phyloP scores from a whole-genome alignment of 106 monocot species.

The Chionographis japonica region DNA sequence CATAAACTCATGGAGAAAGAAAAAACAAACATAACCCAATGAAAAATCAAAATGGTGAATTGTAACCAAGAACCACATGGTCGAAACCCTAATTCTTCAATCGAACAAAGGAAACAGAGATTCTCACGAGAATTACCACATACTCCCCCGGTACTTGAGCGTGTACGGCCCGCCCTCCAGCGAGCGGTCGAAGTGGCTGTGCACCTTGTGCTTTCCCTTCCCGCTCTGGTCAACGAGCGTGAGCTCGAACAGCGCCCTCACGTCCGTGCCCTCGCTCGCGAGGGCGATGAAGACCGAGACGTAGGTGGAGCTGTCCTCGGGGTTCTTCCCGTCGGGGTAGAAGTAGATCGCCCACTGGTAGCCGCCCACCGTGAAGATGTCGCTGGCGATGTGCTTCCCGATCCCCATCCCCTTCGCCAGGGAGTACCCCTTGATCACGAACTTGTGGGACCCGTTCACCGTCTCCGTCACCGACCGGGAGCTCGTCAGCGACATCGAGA shows the following conservation, averaged over 20 bases:
- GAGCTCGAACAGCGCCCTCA: conserved; percentile 35
- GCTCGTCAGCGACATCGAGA: too few relatives aligned
- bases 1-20: too few relatives aligned
- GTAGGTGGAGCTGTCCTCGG: conserved; percentile 32
- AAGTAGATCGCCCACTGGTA: conserved; percentile 43
- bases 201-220: conserved; percentile 39
- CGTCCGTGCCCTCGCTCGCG: conserved; percentile 29
- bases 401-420: conserved; percentile 41
- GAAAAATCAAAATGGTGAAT: too few relatives aligned
- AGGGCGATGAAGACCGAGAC: conserved; percentile 36
- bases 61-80: too few relatives aligned
- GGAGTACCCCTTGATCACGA: conserved; percentile 29
- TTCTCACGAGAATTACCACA: conserved; percentile 19
- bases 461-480: too few relatives aligned
- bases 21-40: too few relatives aligned
- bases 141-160: conserved; percentile 27
- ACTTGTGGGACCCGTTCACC: too few relatives aligned
- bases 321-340: conserved; percentile 47
- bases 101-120: too few relatives aligned
- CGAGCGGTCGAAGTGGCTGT: conserved; percentile 33
- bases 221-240: conserved; percentile 41
- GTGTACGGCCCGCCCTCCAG: conserved; percentile 30
- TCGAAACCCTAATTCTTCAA: too few relatives aligned
- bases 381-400: conserved; percentile 36
- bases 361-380: conserved; percentile 29